Evolutionary conservation across 305 asterid genomes (phyloP).

Genomic region (Solanum hybrid): DNA sequence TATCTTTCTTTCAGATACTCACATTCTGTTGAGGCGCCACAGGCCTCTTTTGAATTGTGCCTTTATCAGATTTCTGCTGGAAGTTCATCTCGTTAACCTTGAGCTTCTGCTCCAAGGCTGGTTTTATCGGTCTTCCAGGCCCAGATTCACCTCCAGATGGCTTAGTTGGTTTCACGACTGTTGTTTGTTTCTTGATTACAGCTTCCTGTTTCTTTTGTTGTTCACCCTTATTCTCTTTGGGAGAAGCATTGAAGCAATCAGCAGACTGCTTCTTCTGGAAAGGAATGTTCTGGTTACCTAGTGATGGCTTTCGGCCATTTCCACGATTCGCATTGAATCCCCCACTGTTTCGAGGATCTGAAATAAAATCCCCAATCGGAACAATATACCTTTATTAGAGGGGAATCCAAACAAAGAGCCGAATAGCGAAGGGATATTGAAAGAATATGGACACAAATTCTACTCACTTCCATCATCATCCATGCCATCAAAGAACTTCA

Average conservation of each 20-base stretch:
- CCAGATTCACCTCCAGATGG: slow-evolving; percentile 26
- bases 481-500: slow-evolving; percentile 92
- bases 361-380: slow-evolving; percentile 38
- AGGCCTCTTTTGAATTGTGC: slow-evolving; percentile 39
- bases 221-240: slow-evolving; percentile 31
- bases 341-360: slow-evolving; percentile 79
- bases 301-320: slow-evolving; percentile 47
- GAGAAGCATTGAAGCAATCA: slow-evolving; percentile 12
- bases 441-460: slow-evolving; percentile 17
- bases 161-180: slow-evolving; percentile 32
- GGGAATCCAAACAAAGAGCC: slow-evolving; percentile 49
- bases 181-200: slow-evolving; percentile 32
- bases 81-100: slow-evolving; percentile 17
- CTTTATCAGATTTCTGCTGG: slow-evolving; percentile 34
- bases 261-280: slow-evolving; percentile 22
- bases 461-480: slow-evolving; percentile 99
- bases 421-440: slow-evolving; percentile 28
- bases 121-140: slow-evolving; percentile 40
- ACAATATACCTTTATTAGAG: slow-evolving; percentile 26
- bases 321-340: slow-evolving; percentile 60
- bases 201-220: slow-evolving; percentile 34
- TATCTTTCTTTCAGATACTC: slow-evolving; percentile 5
- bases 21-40: slow-evolving; percentile 46
- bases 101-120: slow-evolving; percentile 27
- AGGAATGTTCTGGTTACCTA: slow-evolving; percentile 24